Conservation (phyloP, 2,329 filamentous ascomycete genomes). For the Eutypella sp. region DNA sequence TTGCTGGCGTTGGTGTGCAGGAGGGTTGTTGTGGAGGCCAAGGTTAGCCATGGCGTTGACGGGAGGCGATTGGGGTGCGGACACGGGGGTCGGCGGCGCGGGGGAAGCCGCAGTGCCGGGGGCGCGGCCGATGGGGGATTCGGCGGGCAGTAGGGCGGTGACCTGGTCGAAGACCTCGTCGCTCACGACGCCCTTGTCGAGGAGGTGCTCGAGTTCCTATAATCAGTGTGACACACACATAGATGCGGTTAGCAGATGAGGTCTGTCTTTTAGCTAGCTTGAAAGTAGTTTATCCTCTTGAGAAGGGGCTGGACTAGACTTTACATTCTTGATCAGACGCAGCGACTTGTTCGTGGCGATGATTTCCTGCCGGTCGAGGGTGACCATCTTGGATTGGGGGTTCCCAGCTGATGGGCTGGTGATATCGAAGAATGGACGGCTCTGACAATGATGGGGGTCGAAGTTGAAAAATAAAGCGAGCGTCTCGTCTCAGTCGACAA, state of each 20-base stretch:
- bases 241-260: too few species aligned
- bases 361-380: conserved; percentile 51
- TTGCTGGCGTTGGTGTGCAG: too few species aligned
- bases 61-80: conserved; percentile 15
- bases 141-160: conserved; percentile 66
- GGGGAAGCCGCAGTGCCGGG: conserved; percentile 23
- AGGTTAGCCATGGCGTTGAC: conserved; percentile 38
- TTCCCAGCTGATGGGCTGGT: not conserved
- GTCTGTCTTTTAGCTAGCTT: too few species aligned
- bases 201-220: conserved; percentile 88
- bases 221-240: conserved; percentile 3
- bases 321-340: conserved; percentile 81
- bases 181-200: conserved; percentile 75
- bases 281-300: conserved; percentile 3
- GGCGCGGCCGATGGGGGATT: conserved; percentile 50
- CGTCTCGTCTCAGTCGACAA: too few species aligned
- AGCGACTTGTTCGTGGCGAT: conserved; percentile 78
- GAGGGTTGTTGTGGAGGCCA: conserved; percentile 27
- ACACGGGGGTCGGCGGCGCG: conserved; percentile 3
- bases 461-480: too few species aligned
- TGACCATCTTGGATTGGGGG: conserved; percentile 34
- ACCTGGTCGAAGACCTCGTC: conserved; percentile 72
- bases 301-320: conserved; percentile 21
- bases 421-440: not conserved
- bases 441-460: not conserved